These are phyloP conservation scores for Podospora comata DNA, from an alignment of 495 filamentous ascomycete species.

Conservation along the genomic window DNA sequence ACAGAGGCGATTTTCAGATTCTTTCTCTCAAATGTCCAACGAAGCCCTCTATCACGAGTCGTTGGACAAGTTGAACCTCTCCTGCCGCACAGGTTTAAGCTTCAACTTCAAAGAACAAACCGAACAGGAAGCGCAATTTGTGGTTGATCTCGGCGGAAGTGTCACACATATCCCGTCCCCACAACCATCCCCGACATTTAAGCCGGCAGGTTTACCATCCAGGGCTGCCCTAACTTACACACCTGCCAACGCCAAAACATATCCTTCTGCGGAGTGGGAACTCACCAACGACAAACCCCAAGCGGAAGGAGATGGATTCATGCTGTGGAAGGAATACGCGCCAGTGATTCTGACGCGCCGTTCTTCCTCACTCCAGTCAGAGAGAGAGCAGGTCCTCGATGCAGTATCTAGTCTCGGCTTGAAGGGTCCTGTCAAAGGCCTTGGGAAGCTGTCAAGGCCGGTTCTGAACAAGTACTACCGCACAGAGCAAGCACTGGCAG, in stretches of 20 bases:
- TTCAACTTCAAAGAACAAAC: neutral
- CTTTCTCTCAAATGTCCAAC: neutral
- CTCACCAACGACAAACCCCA: too few species aligned
- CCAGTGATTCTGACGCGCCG: neutral
- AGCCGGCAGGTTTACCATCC: neutral
- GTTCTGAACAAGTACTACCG: constrained; percentile 8
- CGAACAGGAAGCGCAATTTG: neutral
- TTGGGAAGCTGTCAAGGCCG: constrained; percentile 7
- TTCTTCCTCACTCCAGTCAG: neutral
- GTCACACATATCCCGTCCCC: constrained; percentile 2
- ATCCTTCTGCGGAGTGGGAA: too few species aligned
- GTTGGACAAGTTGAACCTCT: neutral
- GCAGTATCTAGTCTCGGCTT: constrained; percentile 3
- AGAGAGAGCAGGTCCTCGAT: neutral
- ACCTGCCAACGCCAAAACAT: neutral
- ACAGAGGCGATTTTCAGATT: neutral
- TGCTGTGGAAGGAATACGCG: constrained; percentile 1
- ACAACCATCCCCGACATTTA: neutral
- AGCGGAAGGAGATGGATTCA: neutral
- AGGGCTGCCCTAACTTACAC: constrained; percentile 3
- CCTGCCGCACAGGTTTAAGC: neutral
- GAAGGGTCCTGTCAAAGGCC: neutral
- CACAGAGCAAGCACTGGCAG: constrained; percentile 1
- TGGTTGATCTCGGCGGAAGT: constrained; percentile 8
- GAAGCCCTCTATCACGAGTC: constrained; percentile 2